Conservation (phyloP, 2,329 filamentous ascomycete genomes). For the Apiospora hydei region DNA sequence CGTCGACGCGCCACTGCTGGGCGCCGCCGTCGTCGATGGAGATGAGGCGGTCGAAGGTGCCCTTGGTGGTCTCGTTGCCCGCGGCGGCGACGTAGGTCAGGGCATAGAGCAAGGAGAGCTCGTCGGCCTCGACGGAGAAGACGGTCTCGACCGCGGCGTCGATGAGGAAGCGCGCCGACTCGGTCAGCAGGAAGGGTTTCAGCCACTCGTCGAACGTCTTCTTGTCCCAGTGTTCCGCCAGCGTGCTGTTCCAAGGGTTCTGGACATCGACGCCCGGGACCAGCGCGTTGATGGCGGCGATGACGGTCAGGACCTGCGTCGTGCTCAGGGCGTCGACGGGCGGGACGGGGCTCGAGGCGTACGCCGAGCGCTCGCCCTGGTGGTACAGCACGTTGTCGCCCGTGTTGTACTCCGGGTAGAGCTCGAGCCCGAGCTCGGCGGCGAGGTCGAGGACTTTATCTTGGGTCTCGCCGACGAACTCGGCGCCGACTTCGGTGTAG, state of each 20-base stretch:
- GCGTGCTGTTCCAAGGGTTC: constrained; percentile 6
- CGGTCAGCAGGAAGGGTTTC: neutral
- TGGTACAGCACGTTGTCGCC: constrained; percentile 3
- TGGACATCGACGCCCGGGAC: neutral
- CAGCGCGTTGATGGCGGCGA: neutral
- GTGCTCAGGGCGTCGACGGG: neutral
- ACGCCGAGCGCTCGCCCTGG: neutral
- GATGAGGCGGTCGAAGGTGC: neutral
- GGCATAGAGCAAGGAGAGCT: neutral
- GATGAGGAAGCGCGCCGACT: constrained; percentile 9
- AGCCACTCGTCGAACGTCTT: constrained; percentile 1
- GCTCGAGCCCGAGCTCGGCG: neutral
- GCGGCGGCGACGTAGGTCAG: neutral
- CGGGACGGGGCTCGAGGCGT: neutral
- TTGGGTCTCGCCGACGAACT: constrained; percentile 11
- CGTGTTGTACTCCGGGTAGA: constrained; percentile 9
- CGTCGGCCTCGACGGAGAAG: neutral
- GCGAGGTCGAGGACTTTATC: neutral
- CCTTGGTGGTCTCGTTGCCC: constrained; percentile 5
- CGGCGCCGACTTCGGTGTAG: constrained; percentile 16
- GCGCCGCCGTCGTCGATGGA: neutral
- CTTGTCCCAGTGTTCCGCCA: neutral
- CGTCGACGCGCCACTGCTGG: constrained; percentile 12
- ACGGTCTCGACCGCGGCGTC: neutral
- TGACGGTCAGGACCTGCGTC: neutral